Base-by-base conservation (phyloP, 1,284 basidiomycete genomes). In the Cystobasidium slooffiae region DNA sequence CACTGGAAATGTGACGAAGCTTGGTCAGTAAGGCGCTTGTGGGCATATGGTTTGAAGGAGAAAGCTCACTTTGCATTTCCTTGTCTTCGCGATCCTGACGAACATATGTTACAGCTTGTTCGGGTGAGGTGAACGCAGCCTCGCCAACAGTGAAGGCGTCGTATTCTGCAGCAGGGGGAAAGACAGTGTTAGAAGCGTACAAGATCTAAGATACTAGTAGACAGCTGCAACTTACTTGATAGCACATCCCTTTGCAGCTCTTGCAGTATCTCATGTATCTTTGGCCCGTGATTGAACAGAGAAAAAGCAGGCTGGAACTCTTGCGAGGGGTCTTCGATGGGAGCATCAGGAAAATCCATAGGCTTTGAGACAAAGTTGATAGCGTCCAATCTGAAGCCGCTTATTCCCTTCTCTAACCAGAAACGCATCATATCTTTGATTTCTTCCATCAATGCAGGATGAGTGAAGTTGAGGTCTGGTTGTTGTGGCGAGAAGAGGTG, bases 381-480 rank as follows among this genome's bases (percentile, higher is more conserved):
- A 24, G 43, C 75, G 72, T 78, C 76, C 39, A 78, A 56, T 3
- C 89, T 84, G 82, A 92, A 93, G 1, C 91, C 91, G 75, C 90
- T 88, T 75, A 89, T 88, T 5, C 91, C 90, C 75, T 88, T 84
- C 73, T 89, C 86, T 31, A 89, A 85, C 91, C 90, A 93, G 82
- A 91, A 92, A 44, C 83, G 81, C 86, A 92, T 89, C 49, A 88
- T 82, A 53, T 88, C 86, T 83, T 55, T 46, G n/a, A 75, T 58
- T 20, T 86, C 85, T 0, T 85, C 85, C 79, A 90, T 88, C 10
- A 56, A 37, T 37, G 24, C 39, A 6, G 53, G 22, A 6, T 22
- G 39, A 55, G 89, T 88, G 90, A 90, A 92, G 81, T 93, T 91
- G 44, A 91, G 82, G 81, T 92, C 91, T 0, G 91, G 91, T 82